A percentile compares a stretch with the other conserved stretches of the same genome.
These are phyloP conservation scores for Scolecobasidium constrictum DNA, from an alignment of 2,329 filamentous ascomycete species.

Conservation along the genomic window DNA sequence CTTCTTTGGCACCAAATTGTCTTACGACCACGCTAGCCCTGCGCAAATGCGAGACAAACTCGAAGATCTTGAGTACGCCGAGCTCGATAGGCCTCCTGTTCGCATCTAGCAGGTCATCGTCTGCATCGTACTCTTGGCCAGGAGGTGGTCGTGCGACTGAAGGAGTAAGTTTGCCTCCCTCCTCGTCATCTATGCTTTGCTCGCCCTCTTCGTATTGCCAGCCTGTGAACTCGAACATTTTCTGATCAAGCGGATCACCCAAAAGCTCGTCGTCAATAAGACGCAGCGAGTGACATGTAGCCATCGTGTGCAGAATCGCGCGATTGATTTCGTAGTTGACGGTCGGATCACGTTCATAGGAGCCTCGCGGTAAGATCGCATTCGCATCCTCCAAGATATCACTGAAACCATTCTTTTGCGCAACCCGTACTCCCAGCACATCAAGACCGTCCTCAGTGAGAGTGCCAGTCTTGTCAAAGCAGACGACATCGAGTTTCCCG, in stretches of 20 bases:
- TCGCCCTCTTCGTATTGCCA: conserved; percentile 90
- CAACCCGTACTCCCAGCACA: conserved; percentile 77
- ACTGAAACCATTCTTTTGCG: conserved; percentile 59
- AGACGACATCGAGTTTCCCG: conserved; percentile 90
- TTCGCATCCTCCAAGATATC: conserved; percentile 61
- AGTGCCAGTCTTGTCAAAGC: conserved; percentile 98
- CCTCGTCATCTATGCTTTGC: conserved; percentile 65
- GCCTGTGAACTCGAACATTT: conserved; percentile 95
- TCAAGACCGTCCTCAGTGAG: conserved; percentile 93
- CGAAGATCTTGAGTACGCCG: conserved; percentile 82
- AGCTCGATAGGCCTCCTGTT: conserved; percentile 59
- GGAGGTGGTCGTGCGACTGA: conserved; percentile 76
- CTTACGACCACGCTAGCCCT: conserved; percentile 88
- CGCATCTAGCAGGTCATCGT: conserved; percentile 34
- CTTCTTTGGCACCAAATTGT: conserved; percentile 74
- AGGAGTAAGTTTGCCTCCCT: conserved; percentile 61
- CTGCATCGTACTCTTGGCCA: conserved; percentile 45
- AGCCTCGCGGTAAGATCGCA: conserved; percentile 44
- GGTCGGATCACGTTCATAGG: conserved; percentile 47
- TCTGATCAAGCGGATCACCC: conserved; percentile 87
- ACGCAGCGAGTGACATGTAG: conserved; percentile 87
- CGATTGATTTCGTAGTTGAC: conserved; percentile 51
- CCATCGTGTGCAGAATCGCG: conserved; percentile 85
- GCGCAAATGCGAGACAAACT: conserved; percentile 87
- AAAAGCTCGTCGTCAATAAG: conserved; percentile 80